Evolutionary conservation across 768 basidiomycete genomes (phyloP), one percentile per base, ranked within the genome.

Genomic region (Tricholoma hemisulphureum): DNA sequence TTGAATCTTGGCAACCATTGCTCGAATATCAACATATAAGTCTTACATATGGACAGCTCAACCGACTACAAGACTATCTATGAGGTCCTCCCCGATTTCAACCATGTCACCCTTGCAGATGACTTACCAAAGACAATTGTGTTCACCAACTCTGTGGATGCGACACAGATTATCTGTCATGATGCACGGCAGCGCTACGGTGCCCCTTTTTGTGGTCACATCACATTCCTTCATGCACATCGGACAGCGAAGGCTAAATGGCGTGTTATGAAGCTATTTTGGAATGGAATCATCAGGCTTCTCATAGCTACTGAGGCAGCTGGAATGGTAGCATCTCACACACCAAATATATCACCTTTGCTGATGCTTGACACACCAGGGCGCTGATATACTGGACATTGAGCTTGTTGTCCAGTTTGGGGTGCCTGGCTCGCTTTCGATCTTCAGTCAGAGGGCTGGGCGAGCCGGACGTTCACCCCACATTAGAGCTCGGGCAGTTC

Each of bases 351-450:
- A 8, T 6, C 10, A 21, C 8, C 11, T 10, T 23, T 21, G 1
- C 41, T 14, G 45, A 18, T 13, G 6, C 13, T 14, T 16, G 43
- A 45, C 8, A 26, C 20, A 24, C 45, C 51, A 75, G 73, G 73
- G 73, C 2, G 55, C 68, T 0, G 72, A 75, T 41, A 75, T 77
- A 20, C 68, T 71, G 0, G 70, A 78, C 56, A 68, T 78, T 26
- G 68, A 69, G 13, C 66, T 70, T 13, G 67, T 73, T 1, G 62
- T 73, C 16, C 76, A 77, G 51, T 75, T 76, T 37, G 67, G 69
- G 10, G 63, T 72, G 1, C 71, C 75, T 0, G 18, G 55, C 1
- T 72, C 72, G 0, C 64, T 77, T 0, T 60, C 69, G 0, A 61
- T 73, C 2, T 75, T 71, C 71, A 65, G 64, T 1, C 75, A 78